Evolutionary conservation across 106 monocot genomes (phyloP).

Genomic region (Dendrobium officinale): DNA sequence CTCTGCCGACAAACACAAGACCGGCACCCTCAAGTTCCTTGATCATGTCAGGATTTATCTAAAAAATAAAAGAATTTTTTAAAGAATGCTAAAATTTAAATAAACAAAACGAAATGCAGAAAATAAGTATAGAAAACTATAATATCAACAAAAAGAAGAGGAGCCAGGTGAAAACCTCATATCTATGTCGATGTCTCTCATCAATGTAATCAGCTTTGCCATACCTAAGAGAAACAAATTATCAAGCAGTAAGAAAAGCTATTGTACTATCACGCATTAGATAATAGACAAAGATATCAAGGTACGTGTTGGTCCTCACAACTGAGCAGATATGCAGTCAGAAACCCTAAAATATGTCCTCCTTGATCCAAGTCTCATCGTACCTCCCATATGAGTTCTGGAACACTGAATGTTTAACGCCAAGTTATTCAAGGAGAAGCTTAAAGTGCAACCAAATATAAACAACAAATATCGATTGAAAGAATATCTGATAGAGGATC

Average conservation of each 20-base stretch:
- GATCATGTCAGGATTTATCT: conserved; percentile 75
- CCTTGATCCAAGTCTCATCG: conserved; percentile 76
- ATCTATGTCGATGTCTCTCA: conserved; percentile 74
- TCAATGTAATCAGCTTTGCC: conserved; percentile 44
- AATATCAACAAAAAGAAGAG: background rate
- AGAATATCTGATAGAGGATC: background rate
- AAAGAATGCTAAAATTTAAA: background rate
- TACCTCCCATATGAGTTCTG: conserved; percentile 79
- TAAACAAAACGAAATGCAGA: background rate
- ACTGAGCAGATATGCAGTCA: conserved; percentile 45
- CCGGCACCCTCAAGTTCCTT: conserved; percentile 49
- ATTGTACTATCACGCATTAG: background rate
- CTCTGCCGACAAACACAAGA: conserved; percentile 64
- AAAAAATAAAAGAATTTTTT: background rate
- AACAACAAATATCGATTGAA: background rate
- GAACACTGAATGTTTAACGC: conserved; percentile 37
- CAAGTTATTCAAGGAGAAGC: background rate
- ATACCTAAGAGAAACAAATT: conserved; percentile 29
- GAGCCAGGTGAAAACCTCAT: conserved; percentile 32
- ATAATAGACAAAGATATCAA: too few species aligned
- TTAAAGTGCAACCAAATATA: background rate
- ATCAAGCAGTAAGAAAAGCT: background rate
- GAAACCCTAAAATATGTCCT: conserved; percentile 32
- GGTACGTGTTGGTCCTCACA: conserved; percentile 28
- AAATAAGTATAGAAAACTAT: background rate